Conservation (phyloP, 305 asterid genomes). For the Solanum hybrid region DNA sequence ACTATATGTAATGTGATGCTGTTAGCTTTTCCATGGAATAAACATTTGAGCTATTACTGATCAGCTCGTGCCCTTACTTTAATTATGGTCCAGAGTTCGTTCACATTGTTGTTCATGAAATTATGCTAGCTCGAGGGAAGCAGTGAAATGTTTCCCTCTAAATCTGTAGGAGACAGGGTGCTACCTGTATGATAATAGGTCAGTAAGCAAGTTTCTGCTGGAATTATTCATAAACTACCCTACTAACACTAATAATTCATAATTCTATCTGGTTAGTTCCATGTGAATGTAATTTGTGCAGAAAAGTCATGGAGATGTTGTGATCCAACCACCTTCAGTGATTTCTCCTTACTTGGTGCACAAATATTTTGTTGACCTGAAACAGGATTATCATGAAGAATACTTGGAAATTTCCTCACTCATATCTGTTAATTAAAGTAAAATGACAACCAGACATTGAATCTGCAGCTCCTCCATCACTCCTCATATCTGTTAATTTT, state of each 20-base stretch:
- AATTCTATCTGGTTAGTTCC: background rate
- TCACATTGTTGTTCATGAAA: background rate
- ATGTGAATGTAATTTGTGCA: slow-evolving; percentile 16
- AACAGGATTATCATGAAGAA: slow-evolving; percentile 1
- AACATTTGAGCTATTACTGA: background rate
- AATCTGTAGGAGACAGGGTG: background rate
- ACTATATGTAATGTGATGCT: background rate
- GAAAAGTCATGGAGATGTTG: slow-evolving; percentile 22
- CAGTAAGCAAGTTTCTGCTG: background rate
- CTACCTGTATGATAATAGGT: background rate
- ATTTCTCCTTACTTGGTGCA: slow-evolving; percentile 9
- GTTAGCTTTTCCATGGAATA: background rate
- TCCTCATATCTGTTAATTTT: background rate
- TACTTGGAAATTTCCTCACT: background rate
- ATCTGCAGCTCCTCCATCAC: background rate
- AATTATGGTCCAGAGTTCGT: background rate
- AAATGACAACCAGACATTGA: background rate
- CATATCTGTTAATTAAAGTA: background rate
- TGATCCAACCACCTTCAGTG: slow-evolving; percentile 5
- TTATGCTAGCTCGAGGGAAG: background rate
- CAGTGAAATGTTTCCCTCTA: background rate
- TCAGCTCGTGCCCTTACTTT: background rate
- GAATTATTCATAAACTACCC: background rate
- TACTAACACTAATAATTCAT: background rate
- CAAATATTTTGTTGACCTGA: background rate